These are phyloP conservation scores for Decorospora gaudefroyi DNA, from an alignment of 2,329 filamentous ascomycete genomes.

Conservation along the genomic window DNA sequence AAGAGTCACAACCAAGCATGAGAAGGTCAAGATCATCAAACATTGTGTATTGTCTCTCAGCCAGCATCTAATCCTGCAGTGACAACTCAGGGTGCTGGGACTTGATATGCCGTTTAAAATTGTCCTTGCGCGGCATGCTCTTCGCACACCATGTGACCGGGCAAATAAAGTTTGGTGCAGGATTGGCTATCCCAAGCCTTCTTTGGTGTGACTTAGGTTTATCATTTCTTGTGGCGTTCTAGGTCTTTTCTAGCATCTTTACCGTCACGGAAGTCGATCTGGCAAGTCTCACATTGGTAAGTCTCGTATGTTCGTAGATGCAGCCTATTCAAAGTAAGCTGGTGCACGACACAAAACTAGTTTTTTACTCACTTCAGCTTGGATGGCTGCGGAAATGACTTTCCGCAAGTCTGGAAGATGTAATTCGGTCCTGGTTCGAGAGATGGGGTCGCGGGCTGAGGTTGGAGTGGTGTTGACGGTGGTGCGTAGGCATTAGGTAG, in stretches of 20 bases:
- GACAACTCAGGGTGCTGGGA: conserved; percentile 6
- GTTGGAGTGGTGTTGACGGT: not conserved
- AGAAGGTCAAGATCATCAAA: not conserved
- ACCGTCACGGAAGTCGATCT: not conserved
- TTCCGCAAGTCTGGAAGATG: not conserved
- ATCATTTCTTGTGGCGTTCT: conserved; percentile 1
- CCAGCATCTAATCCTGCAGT: conserved; percentile 1
- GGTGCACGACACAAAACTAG: not conserved
- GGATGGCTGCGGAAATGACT: not conserved
- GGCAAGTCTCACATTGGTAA: conserved; percentile 3
- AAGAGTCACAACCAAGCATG: not conserved
- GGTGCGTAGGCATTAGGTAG: not conserved
- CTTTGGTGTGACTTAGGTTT: conserved; percentile 1
- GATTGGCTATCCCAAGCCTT: not conserved
- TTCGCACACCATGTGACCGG: conserved; percentile 6
- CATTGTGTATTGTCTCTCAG: not conserved
- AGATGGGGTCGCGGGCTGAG: not conserved
- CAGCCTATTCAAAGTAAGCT: not conserved
- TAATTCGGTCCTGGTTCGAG: not conserved
- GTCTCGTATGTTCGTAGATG: conserved; percentile 6
- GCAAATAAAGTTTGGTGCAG: not conserved
- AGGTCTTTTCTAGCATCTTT: conserved; percentile 8
- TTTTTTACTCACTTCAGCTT: not conserved
- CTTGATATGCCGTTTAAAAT: conserved; percentile 13
- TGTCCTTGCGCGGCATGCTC: conserved; percentile 47